Percentiles rank a stretch among this genome's conserved stretches.
phyloP scores from a whole-genome alignment of 352 stramenopile genomes.

The Globisporangium paroecandrum region DNA sequence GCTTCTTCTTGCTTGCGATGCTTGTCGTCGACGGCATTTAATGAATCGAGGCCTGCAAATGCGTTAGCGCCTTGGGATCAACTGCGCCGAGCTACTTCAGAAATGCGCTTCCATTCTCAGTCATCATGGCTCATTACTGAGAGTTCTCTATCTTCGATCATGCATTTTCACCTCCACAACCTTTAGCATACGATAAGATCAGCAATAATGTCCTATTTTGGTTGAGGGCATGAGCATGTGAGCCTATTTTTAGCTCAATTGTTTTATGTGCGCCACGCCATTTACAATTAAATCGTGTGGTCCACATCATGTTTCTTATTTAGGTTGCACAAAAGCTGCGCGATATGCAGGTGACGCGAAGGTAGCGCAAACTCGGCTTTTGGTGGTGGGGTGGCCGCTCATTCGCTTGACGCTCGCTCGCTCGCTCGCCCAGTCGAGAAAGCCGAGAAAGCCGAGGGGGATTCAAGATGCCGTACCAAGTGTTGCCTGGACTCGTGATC shows the following conservation, averaged over 20 bases:
- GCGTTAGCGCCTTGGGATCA: not conserved
- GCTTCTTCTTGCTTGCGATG: conserved; percentile 31
- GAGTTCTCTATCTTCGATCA: too few relatives aligned
- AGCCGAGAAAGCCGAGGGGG: not conserved
- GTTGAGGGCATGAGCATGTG: not conserved
- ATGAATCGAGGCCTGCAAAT: too few relatives aligned
- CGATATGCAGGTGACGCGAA: not conserved
- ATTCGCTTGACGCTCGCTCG: not conserved
- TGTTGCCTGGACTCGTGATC: conserved; percentile 73
- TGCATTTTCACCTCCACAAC: too few relatives aligned
- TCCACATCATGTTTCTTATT: not conserved
- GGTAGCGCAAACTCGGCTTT: conserved; percentile 5
- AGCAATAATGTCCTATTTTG: not conserved
- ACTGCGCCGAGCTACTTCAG: not conserved
- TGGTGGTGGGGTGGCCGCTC: conserved; percentile 15
- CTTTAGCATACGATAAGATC: not conserved
- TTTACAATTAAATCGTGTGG: not conserved
- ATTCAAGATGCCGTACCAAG: conserved; percentile 82
- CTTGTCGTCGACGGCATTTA: conserved; percentile 10
- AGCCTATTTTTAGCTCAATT: not conserved
- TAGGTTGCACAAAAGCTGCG: not conserved
- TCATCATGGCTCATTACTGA: not conserved
- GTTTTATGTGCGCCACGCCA: not conserved
- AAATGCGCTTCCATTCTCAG: not conserved
- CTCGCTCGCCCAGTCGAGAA: conserved; percentile 8